phyloP scores from a whole-genome alignment of 306 rosid genomes.

The Inga laurina region DNA sequence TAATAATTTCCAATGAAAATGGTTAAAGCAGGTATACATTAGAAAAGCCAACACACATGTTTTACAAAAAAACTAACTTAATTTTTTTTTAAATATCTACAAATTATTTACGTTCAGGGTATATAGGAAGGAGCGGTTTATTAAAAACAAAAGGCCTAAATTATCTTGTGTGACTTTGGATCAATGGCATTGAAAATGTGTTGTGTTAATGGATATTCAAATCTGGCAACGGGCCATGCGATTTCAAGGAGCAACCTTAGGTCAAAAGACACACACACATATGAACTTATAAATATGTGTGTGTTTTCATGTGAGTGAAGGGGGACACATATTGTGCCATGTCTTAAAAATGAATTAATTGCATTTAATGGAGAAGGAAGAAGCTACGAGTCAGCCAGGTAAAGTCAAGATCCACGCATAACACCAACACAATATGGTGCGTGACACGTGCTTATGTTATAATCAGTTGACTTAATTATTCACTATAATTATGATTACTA shows the following conservation, averaged over 20 bases:
- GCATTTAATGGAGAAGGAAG: background rate
- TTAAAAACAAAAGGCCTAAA: no score
- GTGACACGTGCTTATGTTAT: slow-evolving; percentile 25
- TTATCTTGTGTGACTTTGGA: background rate
- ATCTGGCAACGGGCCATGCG: background rate
- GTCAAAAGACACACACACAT: background rate
- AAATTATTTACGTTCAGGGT: no score
- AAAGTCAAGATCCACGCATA: background rate
- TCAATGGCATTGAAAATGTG: background rate
- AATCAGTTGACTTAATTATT: background rate
- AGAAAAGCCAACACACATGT: no score
- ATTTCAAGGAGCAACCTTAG: background rate
- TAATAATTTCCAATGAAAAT: no score
- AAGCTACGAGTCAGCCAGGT: background rate
- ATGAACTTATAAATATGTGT: background rate
- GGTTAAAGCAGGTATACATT: no score
- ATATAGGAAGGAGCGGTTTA: no score
- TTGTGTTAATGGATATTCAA: background rate
- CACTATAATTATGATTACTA: background rate
- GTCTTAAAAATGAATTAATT: slow-evolving; percentile 10
- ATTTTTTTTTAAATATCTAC: no score
- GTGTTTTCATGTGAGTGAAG: slow-evolving; percentile 7
- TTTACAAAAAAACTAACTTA: no score
- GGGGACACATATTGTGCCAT: slow-evolving; percentile 23
- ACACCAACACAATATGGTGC: slow-evolving; percentile 2